These are phyloP conservation scores for Phytophthora fragariae DNA, from an alignment of 352 stramenopile species.

Conservation along the genomic window DNA sequence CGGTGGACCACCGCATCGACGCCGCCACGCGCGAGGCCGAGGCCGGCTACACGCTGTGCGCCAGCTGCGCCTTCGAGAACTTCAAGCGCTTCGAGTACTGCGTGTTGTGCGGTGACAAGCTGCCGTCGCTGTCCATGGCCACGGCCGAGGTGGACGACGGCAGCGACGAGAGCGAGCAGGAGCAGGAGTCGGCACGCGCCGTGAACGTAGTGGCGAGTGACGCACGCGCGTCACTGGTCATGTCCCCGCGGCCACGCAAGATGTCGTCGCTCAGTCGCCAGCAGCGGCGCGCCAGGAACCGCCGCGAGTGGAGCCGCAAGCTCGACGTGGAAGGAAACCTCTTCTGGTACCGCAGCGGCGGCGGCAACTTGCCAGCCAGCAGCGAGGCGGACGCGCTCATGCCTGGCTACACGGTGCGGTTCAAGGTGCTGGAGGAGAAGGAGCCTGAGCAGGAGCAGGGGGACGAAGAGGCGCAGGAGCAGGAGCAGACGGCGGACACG, in stretches of 20 bases:
- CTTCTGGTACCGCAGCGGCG: conserved; percentile 63
- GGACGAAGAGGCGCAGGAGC: conserved; percentile 9
- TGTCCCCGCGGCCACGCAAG: conserved; percentile 38
- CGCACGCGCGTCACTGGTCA: conserved; percentile 5
- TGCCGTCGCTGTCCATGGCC: conserved; percentile 33
- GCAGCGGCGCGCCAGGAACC: conserved; percentile 50
- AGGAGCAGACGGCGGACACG: conserved; percentile 4
- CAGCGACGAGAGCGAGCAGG: conserved; percentile 22
- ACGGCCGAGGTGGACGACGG: conserved; percentile 24
- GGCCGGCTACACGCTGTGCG: conserved; percentile 54
- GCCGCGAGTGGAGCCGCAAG: conserved; percentile 74
- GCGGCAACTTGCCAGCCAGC: conserved; percentile 22
- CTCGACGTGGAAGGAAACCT: conserved; percentile 66
- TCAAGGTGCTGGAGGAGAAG: conserved; percentile 37
- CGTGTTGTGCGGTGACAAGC: conserved; percentile 68
- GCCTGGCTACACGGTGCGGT: conserved; percentile 42
- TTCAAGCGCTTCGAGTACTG: conserved; percentile 76
- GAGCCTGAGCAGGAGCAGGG: conserved; percentile 21
- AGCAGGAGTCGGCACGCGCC: conserved; percentile 8
- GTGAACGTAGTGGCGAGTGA: conserved; percentile 18
- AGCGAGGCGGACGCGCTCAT: conserved; percentile 24
- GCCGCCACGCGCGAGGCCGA: conserved; percentile 68
- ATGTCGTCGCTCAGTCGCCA: conserved; percentile 48
- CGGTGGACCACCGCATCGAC: conserved; percentile 71
- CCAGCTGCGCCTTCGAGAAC: conserved; percentile 75